phyloP scores from a whole-genome alignment of 2,329 filamentous ascomycete species.

The Capronia epimyces region DNA sequence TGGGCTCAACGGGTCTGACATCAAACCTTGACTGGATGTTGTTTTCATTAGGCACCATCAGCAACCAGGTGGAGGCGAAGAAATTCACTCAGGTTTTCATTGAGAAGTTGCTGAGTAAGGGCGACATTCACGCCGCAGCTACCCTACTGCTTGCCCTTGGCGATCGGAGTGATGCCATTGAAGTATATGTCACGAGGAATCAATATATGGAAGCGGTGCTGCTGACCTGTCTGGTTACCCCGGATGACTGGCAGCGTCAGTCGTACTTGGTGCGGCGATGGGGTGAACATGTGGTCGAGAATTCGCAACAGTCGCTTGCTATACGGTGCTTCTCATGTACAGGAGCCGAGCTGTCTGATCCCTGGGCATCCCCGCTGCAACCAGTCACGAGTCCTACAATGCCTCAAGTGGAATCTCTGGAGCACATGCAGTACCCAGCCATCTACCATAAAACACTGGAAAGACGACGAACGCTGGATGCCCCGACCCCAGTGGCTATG shows the following conservation, averaged over 20 bases:
- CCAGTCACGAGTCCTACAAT: constrained; percentile 7
- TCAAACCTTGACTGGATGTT: constrained; percentile 97
- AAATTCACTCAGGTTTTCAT: constrained; percentile 88
- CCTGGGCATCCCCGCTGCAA: constrained; percentile 69
- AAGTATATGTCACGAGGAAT: constrained; percentile 89
- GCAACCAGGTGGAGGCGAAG: constrained; percentile 69
- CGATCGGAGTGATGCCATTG: constrained; percentile 88
- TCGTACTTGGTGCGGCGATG: constrained; percentile 84
- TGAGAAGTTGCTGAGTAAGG: constrained; percentile 79
- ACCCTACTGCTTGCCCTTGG: constrained; percentile 90
- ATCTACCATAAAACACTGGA: constrained; percentile 26
- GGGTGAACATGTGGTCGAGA: constrained; percentile 85
- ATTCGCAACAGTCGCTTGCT: constrained; percentile 82
- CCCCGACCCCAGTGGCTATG: constrained; percentile 55
- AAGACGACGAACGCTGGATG: constrained; percentile 23
- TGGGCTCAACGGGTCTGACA: constrained; percentile 72
- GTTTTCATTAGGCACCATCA: constrained; percentile 82
- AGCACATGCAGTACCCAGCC: constrained; percentile 19
- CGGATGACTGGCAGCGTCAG: constrained; percentile 84
- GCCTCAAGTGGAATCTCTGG: constrained; percentile 48
- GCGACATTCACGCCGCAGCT: constrained; percentile 85
- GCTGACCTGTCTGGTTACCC: constrained; percentile 75
- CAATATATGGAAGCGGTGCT: constrained; percentile 90
- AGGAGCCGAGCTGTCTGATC: constrained; percentile 73
- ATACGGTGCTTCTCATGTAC: constrained; percentile 92